These are phyloP conservation scores for Metarhizium guizhouense DNA, from an alignment of 2,329 filamentous ascomycete genomes.

Conservation along the genomic window DNA sequence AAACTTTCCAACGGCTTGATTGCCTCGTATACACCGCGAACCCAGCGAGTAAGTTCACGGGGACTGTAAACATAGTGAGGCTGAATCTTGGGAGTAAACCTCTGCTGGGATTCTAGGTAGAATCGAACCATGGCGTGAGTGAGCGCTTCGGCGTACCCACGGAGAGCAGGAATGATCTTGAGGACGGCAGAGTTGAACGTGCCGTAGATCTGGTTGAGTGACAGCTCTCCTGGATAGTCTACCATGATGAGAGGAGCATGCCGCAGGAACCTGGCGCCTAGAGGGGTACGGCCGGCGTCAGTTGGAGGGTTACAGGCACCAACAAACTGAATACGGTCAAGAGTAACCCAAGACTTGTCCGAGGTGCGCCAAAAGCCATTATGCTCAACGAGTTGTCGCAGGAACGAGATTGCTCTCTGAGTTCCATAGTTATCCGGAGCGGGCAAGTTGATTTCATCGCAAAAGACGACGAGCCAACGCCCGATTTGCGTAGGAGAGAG, in stretches of 20 bases:
- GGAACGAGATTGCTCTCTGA: conserved; percentile 92
- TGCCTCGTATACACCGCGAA: conserved; percentile 93
- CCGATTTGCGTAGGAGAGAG: conserved; percentile 95
- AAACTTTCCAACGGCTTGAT: conserved; percentile 86
- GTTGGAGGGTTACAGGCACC: conserved; percentile 98
- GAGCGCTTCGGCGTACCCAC: conserved; percentile 86
- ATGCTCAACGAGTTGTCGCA: conserved; percentile 94
- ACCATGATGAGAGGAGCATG: conserved; percentile 99
- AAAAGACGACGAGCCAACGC: conserved; percentile 97
- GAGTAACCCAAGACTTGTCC: conserved; percentile 94
- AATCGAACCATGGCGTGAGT: conserved; percentile 97
- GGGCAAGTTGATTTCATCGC: conserved; percentile 97
- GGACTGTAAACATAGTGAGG: conserved; percentile 99
- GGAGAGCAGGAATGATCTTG: conserved; percentile 91
- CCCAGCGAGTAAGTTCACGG: conserved; percentile 96
- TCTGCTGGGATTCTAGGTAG: conserved; percentile 86
- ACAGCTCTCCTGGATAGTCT: conserved; percentile 93
- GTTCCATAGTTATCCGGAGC: conserved; percentile 97
- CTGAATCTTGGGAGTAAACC: conserved; percentile 93
- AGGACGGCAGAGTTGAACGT: conserved; percentile 95
- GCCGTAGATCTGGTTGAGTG: conserved; percentile 93
- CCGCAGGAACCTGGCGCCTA: conserved; percentile 87
- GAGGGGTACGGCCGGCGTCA: conserved; percentile 88
- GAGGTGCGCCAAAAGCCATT: conserved; percentile 98
- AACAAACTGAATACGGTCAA: conserved; percentile 97